Conservation (phyloP, 805 yeast species). For the Candida krabiensis region DNA sequence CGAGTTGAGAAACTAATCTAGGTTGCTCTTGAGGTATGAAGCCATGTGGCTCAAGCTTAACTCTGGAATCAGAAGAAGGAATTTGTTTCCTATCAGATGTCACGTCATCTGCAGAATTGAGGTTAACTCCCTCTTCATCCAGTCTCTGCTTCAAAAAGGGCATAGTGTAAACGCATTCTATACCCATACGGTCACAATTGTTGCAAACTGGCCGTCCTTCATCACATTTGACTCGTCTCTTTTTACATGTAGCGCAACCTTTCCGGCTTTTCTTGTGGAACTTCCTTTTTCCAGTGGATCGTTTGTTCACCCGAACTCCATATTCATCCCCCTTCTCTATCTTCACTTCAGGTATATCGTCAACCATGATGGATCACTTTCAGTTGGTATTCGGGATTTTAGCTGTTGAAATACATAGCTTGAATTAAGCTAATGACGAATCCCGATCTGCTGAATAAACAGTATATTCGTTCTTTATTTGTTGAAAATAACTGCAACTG, state of each 20-base stretch:
- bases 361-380: no score
- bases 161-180: constrained; percentile 65
- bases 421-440: background rate
- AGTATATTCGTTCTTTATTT: background rate
- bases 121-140: background rate
- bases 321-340: background rate
- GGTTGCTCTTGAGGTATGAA: no score
- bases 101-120: background rate
- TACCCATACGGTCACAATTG: constrained; percentile 76
- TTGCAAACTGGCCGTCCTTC: constrained; percentile 77
- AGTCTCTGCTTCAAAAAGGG: constrained; percentile 1
- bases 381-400: no score
- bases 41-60: constrained; percentile 2
- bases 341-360: background rate
- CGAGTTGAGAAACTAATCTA: no score
- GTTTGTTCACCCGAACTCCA: constrained; percentile 23
- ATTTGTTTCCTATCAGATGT: background rate
- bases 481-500: constrained; percentile 4
- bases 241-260: constrained; percentile 89
- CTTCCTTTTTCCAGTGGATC: constrained; percentile 71
- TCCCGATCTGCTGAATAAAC: no score
- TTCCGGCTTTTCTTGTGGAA: constrained; percentile 86
- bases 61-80: background rate
- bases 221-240: constrained; percentile 90
- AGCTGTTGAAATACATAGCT: constrained; percentile 6